Evolutionary conservation across 1,284 basidiomycete genomes (phyloP).

Genomic region (Marasmius sp.): DNA sequence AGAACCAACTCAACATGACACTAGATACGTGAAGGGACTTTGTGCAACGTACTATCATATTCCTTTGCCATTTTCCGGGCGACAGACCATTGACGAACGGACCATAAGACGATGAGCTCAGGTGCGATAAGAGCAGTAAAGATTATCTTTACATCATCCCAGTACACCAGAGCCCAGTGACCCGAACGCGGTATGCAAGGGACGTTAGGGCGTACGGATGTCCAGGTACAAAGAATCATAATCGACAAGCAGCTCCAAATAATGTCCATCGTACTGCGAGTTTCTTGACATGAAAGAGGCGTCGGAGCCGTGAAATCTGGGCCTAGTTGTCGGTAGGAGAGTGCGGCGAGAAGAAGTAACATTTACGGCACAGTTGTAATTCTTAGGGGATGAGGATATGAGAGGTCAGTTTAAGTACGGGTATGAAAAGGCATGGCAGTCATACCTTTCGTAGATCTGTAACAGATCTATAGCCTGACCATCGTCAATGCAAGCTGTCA

Average conservation of each 20-base stretch:
- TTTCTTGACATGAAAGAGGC: no score
- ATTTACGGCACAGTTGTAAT: no score
- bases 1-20: neutral
- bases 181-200: constrained; percentile 14
- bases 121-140: constrained; percentile 23
- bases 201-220: constrained; percentile 34
- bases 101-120: constrained; percentile 26
- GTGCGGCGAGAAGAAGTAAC: no score
- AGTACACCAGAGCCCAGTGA: neutral
- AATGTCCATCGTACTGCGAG: constrained; percentile 10
- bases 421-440: no score
- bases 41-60: constrained; percentile 5
- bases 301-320: no score
- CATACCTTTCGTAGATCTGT: no score
- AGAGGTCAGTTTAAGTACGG: no score
- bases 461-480: no score
- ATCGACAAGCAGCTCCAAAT: constrained; percentile 30
- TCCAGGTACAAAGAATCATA: constrained; percentile 33
- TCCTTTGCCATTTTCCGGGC: constrained; percentile 15
- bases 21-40: neutral
- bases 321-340: no score
- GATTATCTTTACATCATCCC: constrained; percentile 18
- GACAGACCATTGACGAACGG: constrained; percentile 23
- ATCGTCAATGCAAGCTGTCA: no score
- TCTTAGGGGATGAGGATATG: no score